Evolutionary conservation across 108 stramenopile species (phyloP), one percentile per base, ranked within the genome.

Genomic region (Skeletonema grethae): DNA sequence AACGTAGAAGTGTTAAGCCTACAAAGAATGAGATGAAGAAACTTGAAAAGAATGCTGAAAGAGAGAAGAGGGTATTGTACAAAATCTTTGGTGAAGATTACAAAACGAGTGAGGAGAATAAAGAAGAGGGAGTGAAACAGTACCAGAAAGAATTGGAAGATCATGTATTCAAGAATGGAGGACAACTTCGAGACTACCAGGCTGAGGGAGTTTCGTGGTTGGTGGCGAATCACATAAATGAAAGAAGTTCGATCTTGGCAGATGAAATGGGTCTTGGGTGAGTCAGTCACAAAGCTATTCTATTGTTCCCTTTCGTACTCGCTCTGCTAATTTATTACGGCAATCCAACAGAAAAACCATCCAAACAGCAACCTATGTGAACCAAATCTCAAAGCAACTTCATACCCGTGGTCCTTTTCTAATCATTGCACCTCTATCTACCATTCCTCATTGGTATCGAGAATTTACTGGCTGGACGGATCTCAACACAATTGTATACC

Each of bases 181-280:
- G 95, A 3, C 84, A 85, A 50, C 76, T 97, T 46, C 85, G 96
- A 8, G 92, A 93, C 69, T 98, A 98, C 73, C 97, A 98, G 84
- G 90, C 95, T 7, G 95, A 96, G 80, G 97, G 97, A 46, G 87
- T 98, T 13, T 72, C 90, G 30, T 98, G 96, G 95, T 80, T 99
- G 72, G 66, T 93, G 72, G 79, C 90, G 0, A 94, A 94, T 71
- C 86, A 86, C 67, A 41, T 91, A 43, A 94, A 95, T 65, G 61
- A 69, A 16, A 86, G 95, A 11, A 82, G 80, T 20, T 92, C 87
- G 35, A 95, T 99, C 64, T 68, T 99, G 31, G 98, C 98, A 0
- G 98, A 97, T 76, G 98, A 98, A 73, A 97, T 98, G 97, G 98
- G 97, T 32, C 76, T 94, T 32, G 95, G 97, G 61, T 93, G 80